Conservation (phyloP, 1,139 yeast species). For the Yamadazyma sp. region DNA sequence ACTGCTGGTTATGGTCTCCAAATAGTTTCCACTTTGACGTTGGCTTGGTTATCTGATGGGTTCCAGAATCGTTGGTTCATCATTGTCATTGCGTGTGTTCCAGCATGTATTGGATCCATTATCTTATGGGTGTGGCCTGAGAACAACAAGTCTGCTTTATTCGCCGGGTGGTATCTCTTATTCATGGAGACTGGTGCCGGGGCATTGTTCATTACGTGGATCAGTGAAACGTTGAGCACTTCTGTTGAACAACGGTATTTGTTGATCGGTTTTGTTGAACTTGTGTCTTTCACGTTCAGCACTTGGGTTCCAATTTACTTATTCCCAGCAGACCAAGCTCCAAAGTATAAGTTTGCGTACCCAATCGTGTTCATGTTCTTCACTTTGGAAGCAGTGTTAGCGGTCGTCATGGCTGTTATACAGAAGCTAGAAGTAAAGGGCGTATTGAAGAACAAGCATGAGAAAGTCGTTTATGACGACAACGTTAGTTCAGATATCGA, state of each 20-base stretch:
- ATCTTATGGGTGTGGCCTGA: constrained; percentile 17
- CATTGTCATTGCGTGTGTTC: constrained; percentile 15
- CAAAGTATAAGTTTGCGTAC: constrained; percentile 20
- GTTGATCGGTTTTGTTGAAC: constrained; percentile 20
- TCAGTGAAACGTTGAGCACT: constrained; percentile 19
- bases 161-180: constrained; percentile 21
- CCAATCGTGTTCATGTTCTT: constrained; percentile 20
- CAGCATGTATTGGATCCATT: constrained; percentile 19
- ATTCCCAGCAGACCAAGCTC: constrained; percentile 19
- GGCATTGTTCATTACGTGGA: constrained; percentile 22
- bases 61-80: constrained; percentile 20
- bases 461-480: constrained; percentile 1
- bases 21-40: constrained; percentile 17
- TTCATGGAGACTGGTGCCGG: constrained; percentile 22
- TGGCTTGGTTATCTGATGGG: constrained; percentile 23
- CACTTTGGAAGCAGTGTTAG: constrained; percentile 16
- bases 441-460: constrained; percentile 8
- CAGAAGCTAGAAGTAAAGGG: constrained; percentile 11
- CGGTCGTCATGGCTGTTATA: constrained; percentile 12
- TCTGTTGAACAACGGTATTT: constrained; percentile 20
- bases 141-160: constrained; percentile 12
- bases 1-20: constrained; percentile 29
- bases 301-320: constrained; percentile 21
- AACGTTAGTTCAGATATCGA: background rate
- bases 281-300: constrained; percentile 19